These are phyloP conservation scores for Chenopodium quinoa DNA, from an alignment of 148 eudicot species.

Conservation along the genomic window DNA sequence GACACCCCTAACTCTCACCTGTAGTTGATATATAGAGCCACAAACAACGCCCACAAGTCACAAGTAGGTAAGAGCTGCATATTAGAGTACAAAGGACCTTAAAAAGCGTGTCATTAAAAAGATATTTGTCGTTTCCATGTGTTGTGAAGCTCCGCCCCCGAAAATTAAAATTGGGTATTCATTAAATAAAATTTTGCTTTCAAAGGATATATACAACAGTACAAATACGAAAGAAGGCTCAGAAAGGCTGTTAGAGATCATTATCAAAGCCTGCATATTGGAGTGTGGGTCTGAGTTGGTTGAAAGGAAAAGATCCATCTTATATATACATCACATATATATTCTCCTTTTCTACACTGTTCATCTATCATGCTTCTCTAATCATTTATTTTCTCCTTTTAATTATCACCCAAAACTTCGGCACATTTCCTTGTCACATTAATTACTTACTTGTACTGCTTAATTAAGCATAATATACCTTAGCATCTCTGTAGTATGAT, in stretches of 20 bases:
- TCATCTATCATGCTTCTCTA: slow-evolving; percentile 19
- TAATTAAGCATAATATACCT: too few relatives aligned
- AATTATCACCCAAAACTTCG: slow-evolving; percentile 3
- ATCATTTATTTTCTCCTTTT: background rate
- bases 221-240: slow-evolving; percentile 3
- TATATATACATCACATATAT: slow-evolving; percentile 3
- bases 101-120: slow-evolving; percentile 13
- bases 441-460: background rate
- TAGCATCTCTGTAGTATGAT: too few relatives aligned
- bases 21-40: too few relatives aligned
- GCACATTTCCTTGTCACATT: background rate
- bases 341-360: background rate
- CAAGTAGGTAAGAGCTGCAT: background rate
- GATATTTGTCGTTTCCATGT: background rate
- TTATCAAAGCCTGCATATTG: slow-evolving; percentile 23
- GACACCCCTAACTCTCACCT: too few relatives aligned
- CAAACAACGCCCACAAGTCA: background rate
- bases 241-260: slow-evolving; percentile 22
- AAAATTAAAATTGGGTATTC: background rate
- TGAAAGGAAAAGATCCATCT: slow-evolving; percentile 17
- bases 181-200: background rate
- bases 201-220: background rate
- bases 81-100: slow-evolving; percentile 20
- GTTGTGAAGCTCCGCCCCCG: background rate
- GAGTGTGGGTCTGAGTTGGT: slow-evolving; percentile 13